Evolutionary conservation across 345 rosid genomes (phyloP), one percentile per base, ranked within the genome.

Genomic region (Populus ilicifolia): DNA sequence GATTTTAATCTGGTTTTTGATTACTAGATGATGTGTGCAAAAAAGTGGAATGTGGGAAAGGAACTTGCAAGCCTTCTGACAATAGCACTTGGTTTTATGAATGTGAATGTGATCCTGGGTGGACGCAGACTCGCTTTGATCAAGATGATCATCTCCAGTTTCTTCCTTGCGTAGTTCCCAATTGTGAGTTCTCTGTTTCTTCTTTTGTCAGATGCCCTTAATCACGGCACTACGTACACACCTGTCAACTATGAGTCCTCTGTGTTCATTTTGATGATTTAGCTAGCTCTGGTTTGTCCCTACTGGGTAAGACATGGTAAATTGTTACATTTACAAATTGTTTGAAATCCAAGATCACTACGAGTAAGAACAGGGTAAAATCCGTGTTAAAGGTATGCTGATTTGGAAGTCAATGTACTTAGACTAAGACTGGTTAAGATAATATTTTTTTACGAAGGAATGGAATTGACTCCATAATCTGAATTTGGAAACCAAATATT

Each of bases 131-230:
- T 78, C 54, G 48, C 65, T 67, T 81, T 29, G 61, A 68, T 16
- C 33, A 23, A 6, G 83, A 82, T 80, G 66, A 61, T 67, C 1
- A 75, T 62, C 80, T 81, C 93, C 87, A 83, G 71, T 91, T 94
- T 84, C 97, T 94, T 74, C 98, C 97, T 65, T 94, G 98, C 88
- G 73, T 91, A 78, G 70, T 83, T 38, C 97, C 97, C 65, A 88
- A 93, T 79, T 94, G 98, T 94, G 79, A 84, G 76, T 23, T 77
- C 78, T 33, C 78, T 83, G 68, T 78, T 50, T 67, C 38, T 80
- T 44, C n/a, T 41, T 21, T 25, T 18, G 0, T 59, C 64, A 0
- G 29, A 2, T 10, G 29, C 25, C 64, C 12, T 23, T 9, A 23
- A 59, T 23, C 29, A 9, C 10, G 27, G 29, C 4, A 21, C 0